Evolutionary conservation across 345 rosid species (phyloP).

Genomic region (Reutealis trisperma): DNA sequence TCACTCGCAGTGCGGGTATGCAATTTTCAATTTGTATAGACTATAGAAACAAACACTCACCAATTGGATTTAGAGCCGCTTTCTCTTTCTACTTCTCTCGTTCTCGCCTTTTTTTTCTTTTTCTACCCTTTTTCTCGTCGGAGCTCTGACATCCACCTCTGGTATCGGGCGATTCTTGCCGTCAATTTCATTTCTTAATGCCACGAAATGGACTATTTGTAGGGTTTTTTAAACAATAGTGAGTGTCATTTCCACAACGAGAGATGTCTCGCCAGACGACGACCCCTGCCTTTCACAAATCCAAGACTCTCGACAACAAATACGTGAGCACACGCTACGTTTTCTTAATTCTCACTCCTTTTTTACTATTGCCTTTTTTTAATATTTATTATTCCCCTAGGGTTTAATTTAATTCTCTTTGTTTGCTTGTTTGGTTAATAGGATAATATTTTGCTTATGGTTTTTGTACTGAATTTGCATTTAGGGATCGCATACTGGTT

Average conservation of each 20-base stretch:
- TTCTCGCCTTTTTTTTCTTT: background rate
- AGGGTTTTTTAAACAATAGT: background rate
- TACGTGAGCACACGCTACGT: background rate
- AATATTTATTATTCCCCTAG: background rate
- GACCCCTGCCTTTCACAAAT: slow-evolving; percentile 17
- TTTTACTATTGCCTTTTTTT: background rate
- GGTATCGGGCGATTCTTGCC: background rate
- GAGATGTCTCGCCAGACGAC: slow-evolving; percentile 19
- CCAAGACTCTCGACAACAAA: slow-evolving; percentile 24
- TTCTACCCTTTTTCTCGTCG: background rate
- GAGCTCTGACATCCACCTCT: background rate
- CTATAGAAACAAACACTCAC: no score
- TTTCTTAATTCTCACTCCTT: background rate
- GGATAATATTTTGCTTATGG: background rate
- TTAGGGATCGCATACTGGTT: background rate
- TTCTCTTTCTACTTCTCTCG: no score
- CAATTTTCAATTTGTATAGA: no score
- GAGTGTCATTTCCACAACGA: background rate
- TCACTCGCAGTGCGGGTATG: no score
- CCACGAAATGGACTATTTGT: background rate
- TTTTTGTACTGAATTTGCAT: background rate
- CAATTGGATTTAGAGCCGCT: no score
- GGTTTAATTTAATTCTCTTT: background rate
- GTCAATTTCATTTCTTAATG: background rate
- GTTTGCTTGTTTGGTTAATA: background rate